Evolutionary conservation across 257 asterid species (phyloP).

Genomic region (Misopates orontium): DNA sequence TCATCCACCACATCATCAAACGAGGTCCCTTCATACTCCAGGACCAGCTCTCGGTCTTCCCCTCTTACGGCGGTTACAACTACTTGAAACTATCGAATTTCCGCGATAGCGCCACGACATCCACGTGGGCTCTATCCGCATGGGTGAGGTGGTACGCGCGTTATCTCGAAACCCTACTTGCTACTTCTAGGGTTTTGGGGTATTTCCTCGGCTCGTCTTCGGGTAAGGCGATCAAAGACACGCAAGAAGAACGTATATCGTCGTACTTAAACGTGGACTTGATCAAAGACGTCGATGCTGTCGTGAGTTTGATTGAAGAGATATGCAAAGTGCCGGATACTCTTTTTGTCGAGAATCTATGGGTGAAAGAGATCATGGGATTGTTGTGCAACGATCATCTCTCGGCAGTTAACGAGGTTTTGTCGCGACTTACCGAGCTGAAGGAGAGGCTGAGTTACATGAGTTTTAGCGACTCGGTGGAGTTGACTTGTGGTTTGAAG

Average conservation of each 20-base stretch:
- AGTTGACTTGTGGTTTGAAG: slow-evolving; percentile 49
- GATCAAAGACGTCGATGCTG: slow-evolving; percentile 56
- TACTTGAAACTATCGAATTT: slow-evolving; percentile 71
- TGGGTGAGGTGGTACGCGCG: slow-evolving; percentile 88
- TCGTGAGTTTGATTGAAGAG: slow-evolving; percentile 48
- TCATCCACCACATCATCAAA: slow-evolving; percentile 61
- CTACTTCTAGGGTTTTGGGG: slow-evolving; percentile 57
- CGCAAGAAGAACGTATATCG: slow-evolving; percentile 40
- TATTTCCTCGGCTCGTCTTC: slow-evolving; percentile 54
- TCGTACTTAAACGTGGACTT: slow-evolving; percentile 48
- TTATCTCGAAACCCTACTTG: slow-evolving; percentile 61
- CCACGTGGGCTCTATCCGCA: slow-evolving; percentile 40
- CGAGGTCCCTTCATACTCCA: slow-evolving; percentile 89
- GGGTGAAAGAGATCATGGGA: slow-evolving; percentile 45
- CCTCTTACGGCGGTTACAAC: slow-evolving; percentile 68
- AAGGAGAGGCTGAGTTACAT: slow-evolving; percentile 46
- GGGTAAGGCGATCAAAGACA: slow-evolving; percentile 24
- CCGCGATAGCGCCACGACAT: slow-evolving; percentile 60
- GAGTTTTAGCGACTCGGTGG: slow-evolving; percentile 72
- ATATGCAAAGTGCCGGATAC: slow-evolving; percentile 51
- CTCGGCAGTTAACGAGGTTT: slow-evolving; percentile 49
- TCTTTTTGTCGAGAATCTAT: slow-evolving; percentile 41
- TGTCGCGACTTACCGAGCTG: slow-evolving; percentile 56
- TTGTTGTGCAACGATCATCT: slow-evolving; percentile 49
- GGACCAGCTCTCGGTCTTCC: slow-evolving; percentile 76